phyloP scores from a whole-genome alignment of 768 basidiomycete species.

The Coprinopsis marcescibilis region DNA sequence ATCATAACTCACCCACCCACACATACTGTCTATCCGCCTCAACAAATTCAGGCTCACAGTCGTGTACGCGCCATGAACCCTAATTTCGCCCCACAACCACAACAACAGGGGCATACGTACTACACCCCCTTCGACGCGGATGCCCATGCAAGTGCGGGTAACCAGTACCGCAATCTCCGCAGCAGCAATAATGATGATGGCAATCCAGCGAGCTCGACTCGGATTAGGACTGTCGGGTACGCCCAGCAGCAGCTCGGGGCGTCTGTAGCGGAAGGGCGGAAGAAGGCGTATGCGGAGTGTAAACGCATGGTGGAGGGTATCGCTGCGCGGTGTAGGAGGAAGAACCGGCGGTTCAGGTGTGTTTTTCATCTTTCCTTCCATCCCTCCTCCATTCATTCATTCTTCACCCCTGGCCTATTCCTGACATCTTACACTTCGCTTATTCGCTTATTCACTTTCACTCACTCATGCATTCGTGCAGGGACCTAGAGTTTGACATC shows the following conservation, averaged over 20 bases:
- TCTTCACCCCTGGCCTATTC: not conserved
- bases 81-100: no score
- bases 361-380: constrained; percentile 6
- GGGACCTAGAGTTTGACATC: constrained; percentile 57
- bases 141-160: no score
- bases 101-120: no score
- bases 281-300: constrained; percentile 44
- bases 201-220: constrained; percentile 6
- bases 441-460: constrained; percentile 10
- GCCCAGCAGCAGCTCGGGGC: constrained; percentile 35
- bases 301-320: constrained; percentile 40
- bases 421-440: not conserved
- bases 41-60: no score
- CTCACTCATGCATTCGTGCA: constrained; percentile 14
- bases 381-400: not conserved
- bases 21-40: no score
- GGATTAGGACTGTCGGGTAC: constrained; percentile 18
- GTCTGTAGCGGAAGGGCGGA: constrained; percentile 43
- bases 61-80: no score
- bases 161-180: not conserved
- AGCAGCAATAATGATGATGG: not conserved
- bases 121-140: no score
- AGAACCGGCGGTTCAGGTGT: constrained; percentile 47
- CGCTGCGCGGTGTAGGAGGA: constrained; percentile 37
- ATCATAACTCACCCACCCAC: no score